phyloP scores from a whole-genome alignment of 2,329 filamentous ascomycete species.

The Fusarium sp. region DNA sequence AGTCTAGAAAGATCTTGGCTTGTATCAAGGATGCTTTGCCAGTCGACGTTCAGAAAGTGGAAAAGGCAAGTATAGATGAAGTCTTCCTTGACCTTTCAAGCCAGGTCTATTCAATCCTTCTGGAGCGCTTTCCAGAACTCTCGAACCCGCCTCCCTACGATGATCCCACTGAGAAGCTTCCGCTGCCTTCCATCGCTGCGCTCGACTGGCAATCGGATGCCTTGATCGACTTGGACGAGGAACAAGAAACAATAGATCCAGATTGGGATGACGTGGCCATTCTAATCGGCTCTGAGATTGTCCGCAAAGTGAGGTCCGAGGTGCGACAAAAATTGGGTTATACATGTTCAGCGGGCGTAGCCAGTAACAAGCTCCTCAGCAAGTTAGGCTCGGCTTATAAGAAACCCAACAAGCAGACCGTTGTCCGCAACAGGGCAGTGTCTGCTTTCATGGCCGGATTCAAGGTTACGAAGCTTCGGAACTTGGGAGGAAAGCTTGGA shows the following conservation, averaged over 20 bases:
- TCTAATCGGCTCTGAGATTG: slow-evolving; percentile 87
- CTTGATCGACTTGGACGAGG: slow-evolving; percentile 80
- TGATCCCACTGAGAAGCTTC: slow-evolving; percentile 76
- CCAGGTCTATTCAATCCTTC: slow-evolving; percentile 79
- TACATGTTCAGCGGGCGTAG: slow-evolving; percentile 91
- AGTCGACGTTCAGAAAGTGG: slow-evolving; percentile 74
- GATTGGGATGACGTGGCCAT: slow-evolving; percentile 98
- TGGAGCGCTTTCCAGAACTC: slow-evolving; percentile 82
- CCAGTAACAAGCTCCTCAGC: slow-evolving; percentile 92
- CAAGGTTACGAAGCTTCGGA: slow-evolving; percentile 95
- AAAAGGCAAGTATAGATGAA: slow-evolving; percentile 96
- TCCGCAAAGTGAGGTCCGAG: slow-evolving; percentile 76
- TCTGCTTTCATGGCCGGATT: slow-evolving; percentile 82
- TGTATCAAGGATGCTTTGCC: slow-evolving; percentile 81
- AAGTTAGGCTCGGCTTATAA: slow-evolving; percentile 92
- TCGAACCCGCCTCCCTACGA: slow-evolving; percentile 73
- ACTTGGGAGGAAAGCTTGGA: slow-evolving; percentile 93
- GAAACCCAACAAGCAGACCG: slow-evolving; percentile 94
- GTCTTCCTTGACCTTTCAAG: slow-evolving; percentile 93
- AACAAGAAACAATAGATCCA: slow-evolving; percentile 81
- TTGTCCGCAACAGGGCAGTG: slow-evolving; percentile 88
- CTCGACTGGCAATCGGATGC: slow-evolving; percentile 87
- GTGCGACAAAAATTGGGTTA: slow-evolving; percentile 80
- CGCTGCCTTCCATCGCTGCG: slow-evolving; percentile 73
- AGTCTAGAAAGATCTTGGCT: slow-evolving; percentile 84